Base-by-base conservation (phyloP, 2,329 filamentous ascomycete genomes). In the Ophiostoma ips region DNA sequence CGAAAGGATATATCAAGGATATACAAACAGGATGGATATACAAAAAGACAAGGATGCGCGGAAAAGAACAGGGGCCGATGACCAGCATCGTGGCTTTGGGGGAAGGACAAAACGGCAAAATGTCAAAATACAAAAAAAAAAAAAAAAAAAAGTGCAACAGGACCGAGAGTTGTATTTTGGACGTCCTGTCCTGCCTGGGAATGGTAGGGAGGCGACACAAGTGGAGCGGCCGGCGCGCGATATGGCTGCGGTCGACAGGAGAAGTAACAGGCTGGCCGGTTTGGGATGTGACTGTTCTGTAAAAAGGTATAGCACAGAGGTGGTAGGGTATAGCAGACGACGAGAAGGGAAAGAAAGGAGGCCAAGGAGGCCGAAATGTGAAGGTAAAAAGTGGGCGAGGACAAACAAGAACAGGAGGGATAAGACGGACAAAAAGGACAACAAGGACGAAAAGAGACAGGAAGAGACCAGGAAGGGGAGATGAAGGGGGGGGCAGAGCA, bases 141-240 rank as follows among this genome's bases (percentile, higher is more conserved):
- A 4, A 28, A 28, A 28, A 28, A 4, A 8, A 28, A 28, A 28
- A 4, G 24, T 4, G 24, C 24, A 28, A 28, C 24, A 8, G 24
- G 5, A 28, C 24, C 24, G 5, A 28, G 24, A 28, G 24, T 28
- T 5, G 24, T 28, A 28, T 34, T 11, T 4, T 15, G 11, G 13
- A 5, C 13, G 33, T 4, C 33, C 33, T 34, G 13, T n/a, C n/a
- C n/a, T n/a, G n/a, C n/a, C 12, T 30, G 41, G 16, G 12, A 15
- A 13, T 43, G 24, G 44, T 35, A 50, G 31, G 47, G 44, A 47
- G 34, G 40, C 43, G 43, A 36, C 47, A 36, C 15, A 52, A 50
- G 51, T 52, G 44, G 44, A 43, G 51, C 45, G 48, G 31, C 38
- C 19, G 44, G 10, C 45, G 46, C 30, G 35, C 40, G 43, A 28